These are phyloP conservation scores for Puccinia horiana DNA, from an alignment of 1,284 basidiomycete species.

Conservation along the genomic window DNA sequence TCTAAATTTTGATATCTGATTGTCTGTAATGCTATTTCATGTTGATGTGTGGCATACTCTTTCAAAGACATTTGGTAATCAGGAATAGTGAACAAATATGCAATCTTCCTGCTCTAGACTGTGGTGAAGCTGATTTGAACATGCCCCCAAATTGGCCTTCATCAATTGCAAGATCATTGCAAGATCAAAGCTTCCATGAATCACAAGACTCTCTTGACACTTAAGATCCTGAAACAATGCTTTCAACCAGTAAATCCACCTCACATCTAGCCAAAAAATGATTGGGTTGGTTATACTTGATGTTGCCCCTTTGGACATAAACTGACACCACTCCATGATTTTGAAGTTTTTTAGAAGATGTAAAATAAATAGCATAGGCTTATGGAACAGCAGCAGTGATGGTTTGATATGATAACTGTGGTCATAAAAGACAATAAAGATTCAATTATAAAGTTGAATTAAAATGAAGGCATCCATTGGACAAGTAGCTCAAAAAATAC, in stretches of 20 bases:
- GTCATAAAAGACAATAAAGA: conserved; percentile 46
- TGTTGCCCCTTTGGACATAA: neutral
- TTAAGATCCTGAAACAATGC: conserved; percentile 41
- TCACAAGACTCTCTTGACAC: conserved; percentile 37
- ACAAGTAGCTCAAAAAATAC: neutral
- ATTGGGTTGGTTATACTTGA: neutral
- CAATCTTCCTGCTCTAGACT: conserved; percentile 79
- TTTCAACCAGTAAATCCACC: conserved; percentile 44
- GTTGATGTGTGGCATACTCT: neutral
- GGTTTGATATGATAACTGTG: conserved; percentile 44
- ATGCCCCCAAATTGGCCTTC: conserved; percentile 55
- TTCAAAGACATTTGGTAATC: conserved; percentile 83
- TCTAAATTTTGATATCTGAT: neutral
- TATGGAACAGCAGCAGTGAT: conserved; percentile 42
- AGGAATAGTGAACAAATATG: conserved; percentile 80
- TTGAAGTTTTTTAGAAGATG: conserved; percentile 48
- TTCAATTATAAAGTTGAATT: conserved; percentile 1
- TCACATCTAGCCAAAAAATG: neutral
- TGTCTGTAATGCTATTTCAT: neutral
- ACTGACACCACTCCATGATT: neutral
- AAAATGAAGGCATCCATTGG: neutral
- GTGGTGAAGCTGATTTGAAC: conserved; percentile 85
- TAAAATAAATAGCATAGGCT: conserved; percentile 40
- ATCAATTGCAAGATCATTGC: conserved; percentile 53
- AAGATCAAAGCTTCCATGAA: conserved; percentile 47